Evolutionary conservation across 1,284 basidiomycete species (phyloP).

Genomic region (Cystobasidium slooffiae): DNA sequence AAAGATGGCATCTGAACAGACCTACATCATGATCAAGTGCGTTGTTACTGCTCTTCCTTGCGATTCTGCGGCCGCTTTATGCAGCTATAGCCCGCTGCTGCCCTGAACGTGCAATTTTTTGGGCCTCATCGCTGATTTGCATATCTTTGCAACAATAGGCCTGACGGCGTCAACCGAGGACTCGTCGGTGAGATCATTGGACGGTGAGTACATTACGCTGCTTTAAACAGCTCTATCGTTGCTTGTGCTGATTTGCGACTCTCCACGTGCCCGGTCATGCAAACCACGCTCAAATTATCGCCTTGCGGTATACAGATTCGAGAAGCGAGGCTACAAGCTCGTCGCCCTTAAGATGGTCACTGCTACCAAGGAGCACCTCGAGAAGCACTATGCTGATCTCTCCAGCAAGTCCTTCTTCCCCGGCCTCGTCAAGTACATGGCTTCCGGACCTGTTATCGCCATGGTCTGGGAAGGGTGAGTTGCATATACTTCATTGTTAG

Average conservation of each 20-base stretch:
- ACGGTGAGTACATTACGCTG: conserved; percentile 32
- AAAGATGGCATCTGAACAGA: conserved; percentile 61
- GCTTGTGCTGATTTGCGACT: not conserved
- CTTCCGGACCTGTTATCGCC: conserved; percentile 83
- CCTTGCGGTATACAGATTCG: conserved; percentile 69
- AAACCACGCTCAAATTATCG: too few species aligned
- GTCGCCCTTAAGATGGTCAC: conserved; percentile 66
- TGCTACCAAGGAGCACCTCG: conserved; percentile 68
- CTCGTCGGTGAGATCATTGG: conserved; percentile 75
- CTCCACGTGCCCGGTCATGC: not conserved
- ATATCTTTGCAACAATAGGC: conserved; percentile 62
- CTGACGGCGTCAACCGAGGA: conserved; percentile 94
- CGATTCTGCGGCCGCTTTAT: not conserved
- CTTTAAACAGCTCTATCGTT: not conserved
- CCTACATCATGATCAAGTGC: conserved; percentile 63
- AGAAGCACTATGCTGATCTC: conserved; percentile 94
- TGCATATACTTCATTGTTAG: too few species aligned
- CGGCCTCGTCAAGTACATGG: conserved; percentile 81
- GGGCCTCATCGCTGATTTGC: conserved; percentile 3
- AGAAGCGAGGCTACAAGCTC: conserved; percentile 94
- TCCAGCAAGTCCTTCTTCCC: conserved; percentile 90
- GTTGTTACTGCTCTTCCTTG: conserved; percentile 23
- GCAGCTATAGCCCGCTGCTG: not conserved
- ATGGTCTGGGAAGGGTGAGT: conserved; percentile 95
- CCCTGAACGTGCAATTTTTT: conserved; percentile 38